phyloP scores from a whole-genome alignment of 345 rosid species.

The Trapa incisa region DNA sequence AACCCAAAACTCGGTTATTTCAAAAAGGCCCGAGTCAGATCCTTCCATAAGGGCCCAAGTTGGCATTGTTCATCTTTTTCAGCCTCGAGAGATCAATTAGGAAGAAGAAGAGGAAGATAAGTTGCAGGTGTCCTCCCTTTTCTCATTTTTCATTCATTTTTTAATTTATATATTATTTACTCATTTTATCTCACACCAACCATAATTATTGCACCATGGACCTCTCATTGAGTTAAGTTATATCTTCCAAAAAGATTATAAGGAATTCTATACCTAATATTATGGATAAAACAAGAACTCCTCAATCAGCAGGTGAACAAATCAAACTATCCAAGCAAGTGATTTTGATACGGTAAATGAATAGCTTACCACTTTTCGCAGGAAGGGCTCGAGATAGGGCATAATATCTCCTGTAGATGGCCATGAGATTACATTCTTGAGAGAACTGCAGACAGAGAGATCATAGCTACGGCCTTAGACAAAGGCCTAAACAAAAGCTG shows the following conservation, averaged over 20 bases:
- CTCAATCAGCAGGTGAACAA: neutral
- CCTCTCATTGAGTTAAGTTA: too few species aligned
- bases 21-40: too few species aligned
- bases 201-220: too few species aligned
- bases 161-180: too few species aligned
- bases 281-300: neutral
- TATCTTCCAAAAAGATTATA: neutral
- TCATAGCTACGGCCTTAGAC: neutral
- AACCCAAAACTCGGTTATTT: too few species aligned
- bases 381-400: slow-evolving; percentile 19
- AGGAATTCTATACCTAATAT: neutral
- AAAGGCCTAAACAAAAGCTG: neutral
- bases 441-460: slow-evolving; percentile 12
- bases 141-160: too few species aligned
- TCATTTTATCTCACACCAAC: too few species aligned
- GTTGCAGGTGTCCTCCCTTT: too few species aligned
- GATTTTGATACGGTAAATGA: neutral
- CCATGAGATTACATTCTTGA: slow-evolving; percentile 13
- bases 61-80: too few species aligned
- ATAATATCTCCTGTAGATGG: slow-evolving; percentile 10
- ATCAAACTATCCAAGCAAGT: neutral
- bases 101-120: too few species aligned
- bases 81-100: too few species aligned
- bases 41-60: too few species aligned
- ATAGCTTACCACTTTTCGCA: slow-evolving; percentile 19